Base-by-base conservation (phyloP, 1,284 basidiomycete genomes). In the Kwoniella shivajii region DNA sequence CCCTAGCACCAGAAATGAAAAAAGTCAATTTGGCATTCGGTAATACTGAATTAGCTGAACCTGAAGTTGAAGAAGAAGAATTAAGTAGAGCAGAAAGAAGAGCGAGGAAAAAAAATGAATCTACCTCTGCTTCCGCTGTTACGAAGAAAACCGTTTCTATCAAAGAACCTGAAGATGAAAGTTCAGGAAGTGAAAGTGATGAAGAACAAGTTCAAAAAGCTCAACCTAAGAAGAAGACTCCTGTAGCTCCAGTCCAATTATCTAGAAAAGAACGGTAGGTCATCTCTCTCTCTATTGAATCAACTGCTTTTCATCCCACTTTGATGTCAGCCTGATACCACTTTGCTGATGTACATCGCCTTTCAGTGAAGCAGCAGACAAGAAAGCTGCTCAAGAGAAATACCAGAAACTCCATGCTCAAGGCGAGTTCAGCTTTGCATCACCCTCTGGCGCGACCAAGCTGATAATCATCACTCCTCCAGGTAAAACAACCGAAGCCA, bases 401-500 rank as follows among this genome's bases (percentile, higher is more conserved):
- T 93, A 92, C 76, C 61, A 64, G 48, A 74, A 77, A 61, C 61
- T 78, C 16, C 79, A 80, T 58, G 79, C 79, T 85, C 88, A 89
- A 87, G 92, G 85, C 88, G 85, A 55, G 33, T 80, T 61, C 20
- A 27, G 18, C 29, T 27, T 49, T n/a, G 18, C 42, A n/a, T 31
- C 29, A 41, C 16, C 43, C 20, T 43, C 34, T 30, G 2, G 6
- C 6, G 10, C 44, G 18, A 20, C 34, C 29, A 20, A 14, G 24
- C 45, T 18, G 39, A 31, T 31, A 20, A 2, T 4, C 27, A 16
- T n/a, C 24, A 13, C 20, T 11, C 41, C 63, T 56, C 65, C 83
- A 75, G 91, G 92, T 59, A 89, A 95, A 85, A 95, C 92, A 0
- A 85, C 88, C 27, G 83, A 95, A 75, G 92, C 92, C 33, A 89